A percentile compares a stretch with the other conserved stretches of the same genome.
phyloP scores from a whole-genome alignment of 2,329 filamentous ascomycete genomes.

The Colletotrichum abscissum region DNA sequence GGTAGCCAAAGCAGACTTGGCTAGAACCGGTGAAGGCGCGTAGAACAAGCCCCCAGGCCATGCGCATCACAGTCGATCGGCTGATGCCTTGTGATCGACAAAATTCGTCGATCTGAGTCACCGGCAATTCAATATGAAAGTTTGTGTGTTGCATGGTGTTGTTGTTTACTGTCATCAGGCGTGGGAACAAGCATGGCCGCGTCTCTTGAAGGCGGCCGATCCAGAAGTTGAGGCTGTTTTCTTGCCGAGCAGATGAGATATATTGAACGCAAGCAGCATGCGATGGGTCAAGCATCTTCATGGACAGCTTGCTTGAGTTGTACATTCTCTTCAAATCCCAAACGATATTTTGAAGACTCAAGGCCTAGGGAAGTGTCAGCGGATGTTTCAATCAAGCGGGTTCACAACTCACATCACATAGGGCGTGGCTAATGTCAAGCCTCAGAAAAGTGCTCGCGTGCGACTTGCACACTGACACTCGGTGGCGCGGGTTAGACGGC shows the following conservation, averaged over 20 bases:
- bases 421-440: constrained; percentile 61
- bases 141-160: constrained; percentile 47
- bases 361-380: constrained; percentile 9
- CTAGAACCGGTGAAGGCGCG: constrained; percentile 64
- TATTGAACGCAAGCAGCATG: constrained; percentile 53
- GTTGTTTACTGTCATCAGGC: constrained; percentile 42
- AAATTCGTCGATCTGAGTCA: constrained; percentile 56
- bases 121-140: constrained; percentile 54
- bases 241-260: constrained; percentile 45
- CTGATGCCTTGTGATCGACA: constrained; percentile 51
- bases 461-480: constrained; percentile 61
- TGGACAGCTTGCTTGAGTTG: constrained; percentile 49
- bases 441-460: constrained; percentile 57
- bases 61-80: constrained; percentile 62
- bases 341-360: constrained; percentile 58
- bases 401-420: constrained; percentile 55
- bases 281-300: constrained; percentile 45
- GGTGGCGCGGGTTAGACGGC: constrained; percentile 57
- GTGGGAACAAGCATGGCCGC: constrained; percentile 59
- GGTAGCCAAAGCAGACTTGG: constrained; percentile 66
- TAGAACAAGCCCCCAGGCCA: constrained; percentile 70
- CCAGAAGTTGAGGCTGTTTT: constrained; percentile 58
- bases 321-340: constrained; percentile 60
- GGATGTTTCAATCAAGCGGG: neutral
- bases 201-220: constrained; percentile 50